Base-by-base conservation (phyloP, 164 flowering plant species). In the Akebia trifoliata region DNA sequence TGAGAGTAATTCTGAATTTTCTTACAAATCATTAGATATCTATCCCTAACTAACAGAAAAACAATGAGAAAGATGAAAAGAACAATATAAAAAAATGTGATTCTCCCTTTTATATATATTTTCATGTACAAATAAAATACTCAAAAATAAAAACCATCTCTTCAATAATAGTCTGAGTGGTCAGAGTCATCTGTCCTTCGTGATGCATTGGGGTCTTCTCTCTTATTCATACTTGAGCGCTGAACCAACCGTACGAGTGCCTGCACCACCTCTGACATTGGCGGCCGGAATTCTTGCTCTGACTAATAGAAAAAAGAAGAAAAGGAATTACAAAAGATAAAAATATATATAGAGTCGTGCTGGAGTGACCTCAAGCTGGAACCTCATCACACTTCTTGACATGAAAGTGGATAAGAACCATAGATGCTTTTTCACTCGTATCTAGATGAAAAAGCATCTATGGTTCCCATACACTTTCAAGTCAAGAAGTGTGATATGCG, bases 241-340 rank as follows among this genome's bases (percentile, higher is more conserved):
- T 81, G 82, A 52, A 79, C 80, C 30, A 83, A 53, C 50, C 81
- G 73, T 24, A 81, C 84, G 54, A 85, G 64, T 30, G 86, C 79
- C 50, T 85, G 79, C 32, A 87, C 90, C 61, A 87, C 90, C 76
- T 85, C 91, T 1, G 95, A 83, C 86, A 85, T 85, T 0, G 87
- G 83, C 14, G 90, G 95, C 69, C 95, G 73, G 59, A 87, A 87
- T 60, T 87, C 91, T 1, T 91, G 91, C 60, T 87, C 95, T 15
- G 78, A 46, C 95, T 87, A 50, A 11, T 31, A 28, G 36, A 11
- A 14, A 24, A 30, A 46, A 7, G 40, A 29, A 30, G 6, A 38
- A 55, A 20, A 2, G 9, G 53, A 26, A 59, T 1, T 4, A 18
- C 2, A 28, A 6, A 4, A 8, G 43, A 8, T 25, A 1, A 8